Evolutionary conservation across 1,284 basidiomycete genomes (phyloP).

Genomic region (Sporisorium graminicola): DNA sequence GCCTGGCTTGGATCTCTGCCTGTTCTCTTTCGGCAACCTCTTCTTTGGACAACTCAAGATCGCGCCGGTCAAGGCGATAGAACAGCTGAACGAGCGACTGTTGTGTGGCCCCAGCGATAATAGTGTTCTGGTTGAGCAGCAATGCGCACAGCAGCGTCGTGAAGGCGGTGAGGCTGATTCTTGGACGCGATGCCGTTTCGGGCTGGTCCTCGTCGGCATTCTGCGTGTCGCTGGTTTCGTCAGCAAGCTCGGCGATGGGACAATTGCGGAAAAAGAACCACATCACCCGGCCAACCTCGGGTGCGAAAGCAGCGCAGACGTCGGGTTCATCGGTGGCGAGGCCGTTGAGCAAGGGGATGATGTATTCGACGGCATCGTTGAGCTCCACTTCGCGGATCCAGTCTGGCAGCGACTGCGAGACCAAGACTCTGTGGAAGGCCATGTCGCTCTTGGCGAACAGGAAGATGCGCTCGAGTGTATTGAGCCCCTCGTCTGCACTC

Average conservation of each 20-base stretch:
- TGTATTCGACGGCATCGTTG: slow-evolving; percentile 91
- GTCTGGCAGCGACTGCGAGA: slow-evolving; percentile 71
- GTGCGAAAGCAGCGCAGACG: slow-evolving; percentile 90
- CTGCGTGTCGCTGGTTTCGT: slow-evolving; percentile 44
- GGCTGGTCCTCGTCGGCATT: slow-evolving; percentile 34
- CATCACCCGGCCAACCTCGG: slow-evolving; percentile 83
- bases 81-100: slow-evolving; percentile 83
- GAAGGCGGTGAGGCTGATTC: slow-evolving; percentile 84
- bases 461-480: slow-evolving; percentile 89
- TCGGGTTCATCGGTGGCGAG: slow-evolving; percentile 91
- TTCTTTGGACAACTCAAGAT: slow-evolving; percentile 37
- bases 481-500: slow-evolving; percentile 72
- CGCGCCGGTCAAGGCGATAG: slow-evolving; percentile 70
- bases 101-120: slow-evolving; percentile 81
- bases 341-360: slow-evolving; percentile 86
- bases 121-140: slow-evolving; percentile 82
- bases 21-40: slow-evolving; percentile 32
- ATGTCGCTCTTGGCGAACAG: slow-evolving; percentile 88
- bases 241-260: slow-evolving; percentile 50
- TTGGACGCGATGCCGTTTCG: slow-evolving; percentile 69
- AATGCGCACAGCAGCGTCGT: slow-evolving; percentile 91
- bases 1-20: slow-evolving; percentile 22
- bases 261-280: slow-evolving; percentile 93
- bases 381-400: slow-evolving; percentile 74
- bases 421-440: slow-evolving; percentile 84